Evolutionary conservation across 1,139 yeast species (phyloP), one percentile per base, ranked within the genome.

Genomic region (Yamadazyma trypodendri): DNA sequence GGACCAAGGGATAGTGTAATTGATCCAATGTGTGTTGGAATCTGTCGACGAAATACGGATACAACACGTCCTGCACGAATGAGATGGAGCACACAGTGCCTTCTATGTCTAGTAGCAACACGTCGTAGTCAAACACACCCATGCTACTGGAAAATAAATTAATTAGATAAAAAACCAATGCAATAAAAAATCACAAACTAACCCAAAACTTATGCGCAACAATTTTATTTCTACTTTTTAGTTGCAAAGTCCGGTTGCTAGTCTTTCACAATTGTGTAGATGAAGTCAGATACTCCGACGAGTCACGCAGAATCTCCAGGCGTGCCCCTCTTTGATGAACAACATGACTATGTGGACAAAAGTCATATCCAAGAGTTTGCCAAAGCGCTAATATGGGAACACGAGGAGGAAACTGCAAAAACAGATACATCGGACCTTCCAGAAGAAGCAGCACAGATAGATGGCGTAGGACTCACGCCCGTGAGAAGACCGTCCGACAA

Each of bases 41-140:
- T 52, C 52, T 38, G 35, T 56, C 54, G 32, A 77, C 62, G 44
- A 77, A 79, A 48, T 66, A 72, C 0, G 77, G 77, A 44, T 78
- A 84, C 31, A 89, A 64, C 3, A 64, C 67, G 27, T 85, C 90
- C 52, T 85, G 84, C 28, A 89, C 97, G 53, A 88, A 89, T 1
- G 89, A 73, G 24, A 89, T 88, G 3, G 96, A 90, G 55, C 97
- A 89, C 16, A 90, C 79, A 0, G 97, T 89, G 14, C 97, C 97
- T 56, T 90, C 97, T 20, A 88, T 87, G 50, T 88, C 97, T 9
- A 87, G 28, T 2, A 49, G 16, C 10, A 18, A 18, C 21, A 18
- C 21, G 21, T 18, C 21, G 13, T n/a, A 23, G 6, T 6, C 10
- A 10, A 6, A 5, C 6, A 23, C n/a, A 11, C 13, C 11, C 13